A percentile compares a stretch with the other conserved stretches of the same genome.
phyloP scores from a whole-genome alignment of 2,329 filamentous ascomycete genomes.

The Metarhizium sp. region DNA sequence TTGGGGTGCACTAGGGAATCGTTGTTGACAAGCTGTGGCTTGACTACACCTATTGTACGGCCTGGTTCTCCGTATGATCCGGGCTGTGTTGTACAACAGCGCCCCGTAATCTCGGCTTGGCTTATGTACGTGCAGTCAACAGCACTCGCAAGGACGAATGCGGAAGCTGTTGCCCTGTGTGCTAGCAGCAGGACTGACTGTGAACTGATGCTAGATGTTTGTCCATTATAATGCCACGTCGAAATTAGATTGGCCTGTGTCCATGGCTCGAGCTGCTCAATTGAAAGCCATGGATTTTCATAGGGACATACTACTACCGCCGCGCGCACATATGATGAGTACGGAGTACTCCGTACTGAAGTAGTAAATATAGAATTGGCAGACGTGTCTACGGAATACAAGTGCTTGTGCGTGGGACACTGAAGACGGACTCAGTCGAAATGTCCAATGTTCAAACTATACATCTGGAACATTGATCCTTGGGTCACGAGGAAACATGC shows the following conservation, averaged over 20 bases:
- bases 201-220: not conserved
- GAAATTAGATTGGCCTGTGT: not conserved
- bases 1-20: not conserved
- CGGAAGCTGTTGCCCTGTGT: not conserved
- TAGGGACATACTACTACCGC: too few relatives aligned
- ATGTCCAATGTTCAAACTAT: too few relatives aligned
- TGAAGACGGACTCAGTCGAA: too few relatives aligned
- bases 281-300: not conserved
- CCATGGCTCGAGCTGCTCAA: not conserved
- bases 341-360: too few relatives aligned
- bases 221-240: not conserved
- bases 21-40: not conserved
- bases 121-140: not conserved
- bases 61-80: not conserved
- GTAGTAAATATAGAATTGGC: too few relatives aligned
- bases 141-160: not conserved
- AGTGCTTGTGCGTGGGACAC: too few relatives aligned
- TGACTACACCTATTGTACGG: not conserved
- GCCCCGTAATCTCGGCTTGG: not conserved
- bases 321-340: too few relatives aligned
- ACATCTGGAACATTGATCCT: not conserved
- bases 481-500: not conserved
- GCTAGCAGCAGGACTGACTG: not conserved
- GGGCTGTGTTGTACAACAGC: not conserved
- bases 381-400: too few relatives aligned